Percentiles rank a stretch among this genome's conserved stretches.
These are phyloP conservation scores for Pseudodiploospora longispora DNA, from an alignment of 2,329 filamentous ascomycete genomes.

Conservation along the genomic window DNA sequence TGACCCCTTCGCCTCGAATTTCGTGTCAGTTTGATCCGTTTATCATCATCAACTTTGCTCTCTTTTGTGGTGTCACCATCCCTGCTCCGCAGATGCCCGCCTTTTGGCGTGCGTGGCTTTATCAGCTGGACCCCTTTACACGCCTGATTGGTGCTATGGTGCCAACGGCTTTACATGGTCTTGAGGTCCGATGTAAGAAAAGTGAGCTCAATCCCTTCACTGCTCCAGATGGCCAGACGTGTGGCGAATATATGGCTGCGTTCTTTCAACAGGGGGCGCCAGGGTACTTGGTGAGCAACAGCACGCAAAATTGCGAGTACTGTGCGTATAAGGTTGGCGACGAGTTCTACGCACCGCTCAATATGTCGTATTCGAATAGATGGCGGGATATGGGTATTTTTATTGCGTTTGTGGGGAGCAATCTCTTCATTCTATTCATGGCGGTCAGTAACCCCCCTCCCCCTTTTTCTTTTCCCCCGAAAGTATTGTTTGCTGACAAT, in stretches of 20 bases:
- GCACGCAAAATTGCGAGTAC: conserved; percentile 64
- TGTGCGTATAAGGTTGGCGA: conserved; percentile 76
- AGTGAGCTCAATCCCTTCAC: conserved; percentile 60
- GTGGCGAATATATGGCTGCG: conserved; percentile 64
- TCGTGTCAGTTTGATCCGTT: conserved; percentile 75
- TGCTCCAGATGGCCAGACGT: conserved; percentile 57
- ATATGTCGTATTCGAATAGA: conserved; percentile 57
- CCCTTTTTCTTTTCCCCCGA: background rate
- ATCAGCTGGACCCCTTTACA: conserved; percentile 77
- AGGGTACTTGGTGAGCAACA: conserved; percentile 63
- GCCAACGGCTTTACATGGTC: conserved; percentile 64
- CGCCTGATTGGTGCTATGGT: conserved; percentile 74
- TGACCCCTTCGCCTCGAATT: conserved; percentile 73
- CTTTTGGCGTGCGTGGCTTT: conserved; percentile 76
- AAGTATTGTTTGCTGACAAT: background rate
- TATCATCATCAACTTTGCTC: conserved; percentile 70
- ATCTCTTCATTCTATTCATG: conserved; percentile 54
- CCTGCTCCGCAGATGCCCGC: conserved; percentile 67
- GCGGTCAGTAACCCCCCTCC: conserved; percentile 36
- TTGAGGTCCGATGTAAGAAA: conserved; percentile 51
- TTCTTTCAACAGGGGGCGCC: conserved; percentile 63
- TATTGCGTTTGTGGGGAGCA: conserved; percentile 66
- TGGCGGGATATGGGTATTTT: conserved; percentile 83
- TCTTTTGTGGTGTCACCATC: conserved; percentile 85
- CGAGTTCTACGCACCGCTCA: conserved; percentile 65